Evolutionary conservation across 805 yeast genomes (phyloP), one percentile per base, ranked within the genome.

Genomic region (Lipomyces oligophaga): DNA sequence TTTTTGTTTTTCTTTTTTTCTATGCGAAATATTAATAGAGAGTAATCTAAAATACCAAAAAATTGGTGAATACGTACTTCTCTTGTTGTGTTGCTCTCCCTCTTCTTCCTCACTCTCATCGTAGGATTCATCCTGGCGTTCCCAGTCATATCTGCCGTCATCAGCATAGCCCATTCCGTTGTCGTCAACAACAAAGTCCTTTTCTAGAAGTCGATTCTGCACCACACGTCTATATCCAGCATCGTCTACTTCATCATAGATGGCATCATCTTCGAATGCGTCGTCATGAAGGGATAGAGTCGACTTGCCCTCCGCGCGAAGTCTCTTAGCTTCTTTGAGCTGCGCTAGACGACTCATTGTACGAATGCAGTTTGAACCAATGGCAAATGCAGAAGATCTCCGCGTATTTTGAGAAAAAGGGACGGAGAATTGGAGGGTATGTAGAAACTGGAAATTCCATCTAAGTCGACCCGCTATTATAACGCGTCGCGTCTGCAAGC

Each of bases 151-250:
- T 5, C 75, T 85, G 47, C 98, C 98, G 34, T 84, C 84, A 59
- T 93, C 97, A 1, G 87, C 89, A 61, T 90, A 90, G 0, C 97
- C 97, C 55, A 82, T 83, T 25, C 96, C 96, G 57, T 84, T 80
- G 63, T 90, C 97, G 63, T 88, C 96, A 2, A 87, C 95, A 30
- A 90, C 93, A 63, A 90, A 90, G 64, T 90, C 96, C 60, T 90
- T 96, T 52, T 84, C 81, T 65, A 87, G 73, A 38, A 93, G 71
- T 48, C 88, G 85, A 48, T 83, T 79, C 58, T 94, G 78, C 63
- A 85, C 85, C 62, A 79, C 84, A 58, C 76, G 76, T 57, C 90
- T 73, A 66, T 79, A 90, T 30, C 81, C 79, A 25, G 75, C 80
- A 59, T 88, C 96, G 61, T 85, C 95, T 4, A 88, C 82, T 60